Base-by-base conservation (phyloP, 352 stramenopile species). In the Thalassiosira sp. region DNA sequence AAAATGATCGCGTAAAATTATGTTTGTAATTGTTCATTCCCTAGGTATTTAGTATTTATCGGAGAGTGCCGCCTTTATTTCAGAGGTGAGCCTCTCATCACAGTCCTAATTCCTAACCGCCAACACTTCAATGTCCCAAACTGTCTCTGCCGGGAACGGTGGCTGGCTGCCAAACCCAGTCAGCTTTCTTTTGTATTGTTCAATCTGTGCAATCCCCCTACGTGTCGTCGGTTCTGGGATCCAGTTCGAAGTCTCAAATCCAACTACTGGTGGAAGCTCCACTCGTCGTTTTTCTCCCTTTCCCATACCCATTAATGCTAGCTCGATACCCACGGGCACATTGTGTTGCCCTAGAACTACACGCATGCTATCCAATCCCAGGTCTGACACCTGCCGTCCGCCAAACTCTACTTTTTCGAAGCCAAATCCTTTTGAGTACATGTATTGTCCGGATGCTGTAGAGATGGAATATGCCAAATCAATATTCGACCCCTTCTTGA, bases 101-200 rank as follows among this genome's bases (percentile, higher is more conserved):
- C 3, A 37, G 8, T 37, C 8, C 31, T 37, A 37, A 37, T 37
- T 37, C 3, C 58, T 20, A 59, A 84, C 72, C 10, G 58, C 43
- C 25, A 82, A 65, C 0, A 85, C 68, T 43, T 88, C 81, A 46
- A 88, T 42, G 42, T 88, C 76, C 81, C 81, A 88, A 40, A 85
- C 58, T n/a, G 76, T 85, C 22, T 64, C 58, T 15, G 81, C 81
- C 15, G 72, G 76, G 51, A 88, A 88, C 7, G 70, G 53, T 27
- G 81, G 81, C 52, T 88, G 76, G 33, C 59, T 74, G 24, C 72
- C 76, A 61, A 63, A 72, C 8, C 81, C 81, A 15, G 54, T 10
- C 49, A 89, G 52, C 11, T 81, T 70, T 22, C 40, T 61, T 40
- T 86, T 63, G 60, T 86, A 89, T 28, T 46, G 51, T 13, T 59